These are phyloP conservation scores for Trypanosoma grayi DNA, from an alignment of 208 protist species.

Conservation along the genomic window DNA sequence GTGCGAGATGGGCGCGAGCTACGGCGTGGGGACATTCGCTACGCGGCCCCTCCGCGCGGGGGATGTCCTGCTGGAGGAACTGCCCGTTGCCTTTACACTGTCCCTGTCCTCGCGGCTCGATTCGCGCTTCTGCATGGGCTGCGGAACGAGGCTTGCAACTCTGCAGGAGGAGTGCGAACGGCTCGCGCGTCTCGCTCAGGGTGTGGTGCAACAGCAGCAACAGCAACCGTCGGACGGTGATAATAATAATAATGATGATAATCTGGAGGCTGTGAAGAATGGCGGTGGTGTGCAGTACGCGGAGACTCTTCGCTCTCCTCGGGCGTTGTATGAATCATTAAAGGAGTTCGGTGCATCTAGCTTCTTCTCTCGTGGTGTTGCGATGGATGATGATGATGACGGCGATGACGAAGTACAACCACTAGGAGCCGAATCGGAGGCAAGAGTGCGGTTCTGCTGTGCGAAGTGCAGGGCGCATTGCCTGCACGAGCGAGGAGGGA, in stretches of 20 bases:
- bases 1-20: constrained; percentile 25
- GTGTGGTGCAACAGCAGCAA: not conserved
- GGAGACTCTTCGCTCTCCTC: not conserved
- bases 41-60: constrained; percentile 13
- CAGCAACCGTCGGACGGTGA: not conserved
- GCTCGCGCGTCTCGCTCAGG: constrained; percentile 2
- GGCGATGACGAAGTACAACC: not conserved
- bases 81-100: constrained; percentile 37
- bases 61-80: constrained; percentile 32
- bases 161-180: constrained; percentile 32
- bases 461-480: constrained; percentile 11
- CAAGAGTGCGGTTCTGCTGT: constrained; percentile 6
- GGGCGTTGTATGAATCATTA: constrained; percentile 8
- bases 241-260: constrained; percentile 2
- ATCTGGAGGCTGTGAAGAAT: not conserved
- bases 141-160: constrained; percentile 30
- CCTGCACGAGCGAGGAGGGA: constrained; percentile 4
- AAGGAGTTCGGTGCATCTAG: constrained; percentile 9
- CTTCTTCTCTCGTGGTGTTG: not conserved
- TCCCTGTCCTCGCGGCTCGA: constrained; percentile 17
- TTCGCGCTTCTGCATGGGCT: constrained; percentile 33
- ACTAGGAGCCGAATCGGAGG: not conserved
- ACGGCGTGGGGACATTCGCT: constrained; percentile 31
- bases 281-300: not conserved
- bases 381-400: not conserved